Conservation (phyloP, 164 flowering plant species). For the Stephania japonica region DNA sequence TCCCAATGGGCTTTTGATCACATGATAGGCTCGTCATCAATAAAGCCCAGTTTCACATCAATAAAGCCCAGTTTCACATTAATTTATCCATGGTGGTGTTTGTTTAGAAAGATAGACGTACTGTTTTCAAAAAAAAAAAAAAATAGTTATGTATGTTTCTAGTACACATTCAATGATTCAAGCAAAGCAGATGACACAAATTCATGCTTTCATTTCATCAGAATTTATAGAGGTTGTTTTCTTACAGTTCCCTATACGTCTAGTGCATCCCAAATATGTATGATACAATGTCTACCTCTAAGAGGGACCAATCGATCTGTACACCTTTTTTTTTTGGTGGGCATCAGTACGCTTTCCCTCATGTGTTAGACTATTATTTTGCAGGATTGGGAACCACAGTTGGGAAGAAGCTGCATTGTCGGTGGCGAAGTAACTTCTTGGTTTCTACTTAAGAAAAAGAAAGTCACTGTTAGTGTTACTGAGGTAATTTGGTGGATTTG, state of each 20-base stretch:
- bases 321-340: too few relatives aligned
- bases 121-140: too few relatives aligned
- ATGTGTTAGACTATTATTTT: conserved; percentile 30
- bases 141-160: too few relatives aligned
- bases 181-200: conserved; percentile 32
- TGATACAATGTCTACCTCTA: conserved; percentile 28
- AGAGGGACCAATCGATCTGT: conserved; percentile 30
- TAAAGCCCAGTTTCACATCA: too few relatives aligned
- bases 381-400: conserved; percentile 21
- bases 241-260: conserved; percentile 29
- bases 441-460: conserved; percentile 27
- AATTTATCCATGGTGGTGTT: too few relatives aligned
- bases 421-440: conserved; percentile 27
- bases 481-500: too few relatives aligned
- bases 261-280: conserved; percentile 31
- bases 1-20: too few relatives aligned
- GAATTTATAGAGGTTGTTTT: too few relatives aligned
- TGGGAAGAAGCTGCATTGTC: conserved; percentile 34
- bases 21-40: too few relatives aligned
- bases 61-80: too few relatives aligned
- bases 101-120: too few relatives aligned
- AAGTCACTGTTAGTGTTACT: conserved; percentile 11
- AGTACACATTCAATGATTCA: too few relatives aligned
- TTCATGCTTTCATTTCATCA: conserved; percentile 29
- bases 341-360: conserved; percentile 39